Conservation (phyloP, 78 protist genomes). For the Monosiga brevicollis region DNA sequence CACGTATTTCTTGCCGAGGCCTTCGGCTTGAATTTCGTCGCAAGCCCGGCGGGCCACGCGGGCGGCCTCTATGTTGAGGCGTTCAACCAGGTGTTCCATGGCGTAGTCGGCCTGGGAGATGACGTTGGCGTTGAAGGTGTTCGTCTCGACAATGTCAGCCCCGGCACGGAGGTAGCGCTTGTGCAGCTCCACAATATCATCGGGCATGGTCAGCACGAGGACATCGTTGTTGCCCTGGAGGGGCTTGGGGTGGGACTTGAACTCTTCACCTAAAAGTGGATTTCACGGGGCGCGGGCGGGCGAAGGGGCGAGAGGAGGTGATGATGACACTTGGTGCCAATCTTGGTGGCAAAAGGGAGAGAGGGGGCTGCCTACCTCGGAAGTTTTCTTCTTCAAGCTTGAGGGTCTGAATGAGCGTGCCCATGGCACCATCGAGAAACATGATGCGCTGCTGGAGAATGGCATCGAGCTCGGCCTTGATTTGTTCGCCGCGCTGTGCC, state of each 20-base stretch:
- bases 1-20: constrained; percentile 40
- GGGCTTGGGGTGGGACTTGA: constrained; percentile 64
- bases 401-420: constrained; percentile 88
- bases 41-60: constrained; percentile 47
- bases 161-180: constrained; percentile 86
- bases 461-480: background rate
- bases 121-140: constrained; percentile 85
- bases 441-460: constrained; percentile 3
- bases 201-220: constrained; percentile 82
- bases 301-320: no score
- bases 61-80: constrained; percentile 65
- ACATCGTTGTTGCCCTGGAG: constrained; percentile 97
- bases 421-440: constrained; percentile 95
- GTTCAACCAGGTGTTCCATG: constrained; percentile 47
- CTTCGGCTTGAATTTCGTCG: background rate
- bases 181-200: constrained; percentile 75
- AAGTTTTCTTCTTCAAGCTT: constrained; percentile 84
- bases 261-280: constrained; percentile 18
- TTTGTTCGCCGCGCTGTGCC: background rate
- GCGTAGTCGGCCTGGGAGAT: constrained; percentile 92
- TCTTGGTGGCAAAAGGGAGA: no score
- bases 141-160: constrained; percentile 94
- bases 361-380: constrained; percentile 41
- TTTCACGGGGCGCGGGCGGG: no score
- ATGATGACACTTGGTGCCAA: no score